Evolutionary conservation across 139 green algal genomes (phyloP).

Genomic region (Chlorella sp.): DNA sequence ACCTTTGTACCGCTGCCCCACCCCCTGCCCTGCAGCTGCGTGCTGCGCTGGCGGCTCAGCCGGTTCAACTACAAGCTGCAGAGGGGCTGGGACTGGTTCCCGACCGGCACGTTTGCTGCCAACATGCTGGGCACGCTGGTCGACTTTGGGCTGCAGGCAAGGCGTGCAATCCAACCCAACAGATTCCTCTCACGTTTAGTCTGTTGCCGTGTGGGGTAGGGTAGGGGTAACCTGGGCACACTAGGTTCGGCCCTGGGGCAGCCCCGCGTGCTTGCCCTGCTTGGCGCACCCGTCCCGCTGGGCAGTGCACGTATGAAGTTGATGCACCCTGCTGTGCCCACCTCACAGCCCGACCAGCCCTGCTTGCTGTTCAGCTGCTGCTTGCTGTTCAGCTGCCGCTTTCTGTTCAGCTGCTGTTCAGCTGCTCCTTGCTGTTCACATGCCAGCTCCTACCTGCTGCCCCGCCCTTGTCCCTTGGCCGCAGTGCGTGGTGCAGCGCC

Average conservation of each 20-base stretch:
- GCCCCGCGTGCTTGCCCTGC: too few relatives aligned
- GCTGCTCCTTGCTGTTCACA: too few relatives aligned
- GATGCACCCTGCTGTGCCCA: not conserved
- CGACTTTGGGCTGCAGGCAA: conserved; percentile 57
- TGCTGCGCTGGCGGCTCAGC: conserved; percentile 71
- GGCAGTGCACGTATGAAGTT: not conserved
- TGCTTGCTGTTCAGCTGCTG: too few relatives aligned
- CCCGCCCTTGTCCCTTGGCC: not conserved
- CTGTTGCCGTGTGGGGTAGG: too few relatives aligned
- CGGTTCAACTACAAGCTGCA: conserved; percentile 62
- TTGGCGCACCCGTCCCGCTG: not conserved
- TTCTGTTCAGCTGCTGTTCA: too few relatives aligned
- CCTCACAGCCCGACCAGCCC: not conserved
- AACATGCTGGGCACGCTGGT: conserved; percentile 73
- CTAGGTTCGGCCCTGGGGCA: too few relatives aligned
- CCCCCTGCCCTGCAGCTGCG: conserved; percentile 32
- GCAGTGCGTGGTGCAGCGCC: conserved; percentile 28
- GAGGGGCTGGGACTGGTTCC: conserved; percentile 66
- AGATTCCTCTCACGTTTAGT: too few relatives aligned
- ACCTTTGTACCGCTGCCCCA: too few relatives aligned
- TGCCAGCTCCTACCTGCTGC: not conserved
- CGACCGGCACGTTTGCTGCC: conserved; percentile 75
- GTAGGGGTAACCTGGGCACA: too few relatives aligned
- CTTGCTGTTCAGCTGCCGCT: too few relatives aligned
- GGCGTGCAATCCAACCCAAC: too few relatives aligned